Base-by-base conservation (phyloP, 108 stramenopile genomes). In the Cyclotella choctawhatcheeana region DNA sequence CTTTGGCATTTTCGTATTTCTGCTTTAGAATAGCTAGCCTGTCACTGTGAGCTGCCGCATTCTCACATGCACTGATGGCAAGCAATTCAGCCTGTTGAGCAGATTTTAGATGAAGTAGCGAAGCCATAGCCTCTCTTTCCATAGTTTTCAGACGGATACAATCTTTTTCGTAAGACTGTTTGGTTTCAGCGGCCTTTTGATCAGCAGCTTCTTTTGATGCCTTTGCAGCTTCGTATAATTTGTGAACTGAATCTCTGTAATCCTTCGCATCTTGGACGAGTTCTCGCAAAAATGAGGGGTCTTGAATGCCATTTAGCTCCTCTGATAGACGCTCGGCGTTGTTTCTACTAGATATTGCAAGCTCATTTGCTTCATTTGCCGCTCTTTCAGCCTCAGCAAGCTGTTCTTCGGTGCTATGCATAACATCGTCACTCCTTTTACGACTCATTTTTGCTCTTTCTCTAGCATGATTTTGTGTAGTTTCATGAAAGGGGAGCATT, bases 341-440 rank as follows among this genome's bases (percentile, higher is more conserved):
- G 27, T 76, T 62, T 30, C 86, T 74, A 61, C 84, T 86, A 58
- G 69, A 68, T n/a, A 77, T 48, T 40, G 88, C 91, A 53, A 86
- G 30, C 21, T 52, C 48, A 51, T 76, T 76, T 32, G 85, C 83
- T 53, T 90, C 89, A 21, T 33, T 27, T 16, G 85, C 63, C 13
- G 85, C 87, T 34, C 87, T 78, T 81, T 89, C 80, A 22, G 91
- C 91, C 69, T 89, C 89, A 6, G 58, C 74, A 40, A 89, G 82
- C 75, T 93, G 91, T 24, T 82, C 77, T 61, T 86, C 62, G 22
- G 88, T 71, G 37, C 84, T 83, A 44, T 78, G 62, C 34, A 76
- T 69, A 20, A 89, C 76, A 12, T 82, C 77, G 30, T 81, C 86
- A 37, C 69, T 84, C 22, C 74, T 71, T 52, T 84, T 44, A 18